Evolutionary conservation across 2,329 filamentous ascomycete genomes (phyloP), one percentile per base, ranked within the genome.

Genomic region (Metarhizium album): DNA sequence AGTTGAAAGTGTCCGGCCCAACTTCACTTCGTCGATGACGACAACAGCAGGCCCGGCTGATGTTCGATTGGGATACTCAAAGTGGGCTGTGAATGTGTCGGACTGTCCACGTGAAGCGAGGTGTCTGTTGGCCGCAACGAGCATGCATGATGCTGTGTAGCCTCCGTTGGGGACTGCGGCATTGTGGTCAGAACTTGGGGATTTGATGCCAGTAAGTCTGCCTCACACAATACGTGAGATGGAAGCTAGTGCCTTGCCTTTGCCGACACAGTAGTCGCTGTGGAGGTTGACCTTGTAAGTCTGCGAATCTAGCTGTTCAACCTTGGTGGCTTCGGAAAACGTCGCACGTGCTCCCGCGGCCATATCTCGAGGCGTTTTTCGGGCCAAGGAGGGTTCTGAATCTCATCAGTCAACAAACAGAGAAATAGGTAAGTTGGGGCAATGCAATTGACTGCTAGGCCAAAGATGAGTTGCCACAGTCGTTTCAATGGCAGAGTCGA

Each of bases 161-260:
- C 69, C 69, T 42, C 69, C 69, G 38, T 72, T 69, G 14, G 69
- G 68, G n/a, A 71, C 62, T 62, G 42, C 11, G 13, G 22, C 1
- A 24, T 9, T 33, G n/a, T 13, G 7, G 45, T 46, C 16, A 35
- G 22, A 18, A 29, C 27, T 29, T 46, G 24, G 23, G 8, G 11
- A 46, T 14, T 14, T n/a, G 16, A 16, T 14, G 14, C n/a, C 4
- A 14, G 20, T 20, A 18, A 3, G 3, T 24, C 24, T 45, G 40
- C 40, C 43, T 23, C 29, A 22, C 20, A 45, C 18, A 4, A 31
- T 5, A n/a, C 27, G 13, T 6, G 7, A 27, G n/a, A 46, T 33
- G 27, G 8, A 9, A 9, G 37, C 3, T 40, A 9, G 14, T 23
- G 18, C 24, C 40, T 29, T 47, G 62, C 62, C 61, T 45, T 58